Evolutionary conservation across 805 yeast species (phyloP), one percentile per base, ranked within the genome.

Genomic region (Debaryomyces hansenii): DNA sequence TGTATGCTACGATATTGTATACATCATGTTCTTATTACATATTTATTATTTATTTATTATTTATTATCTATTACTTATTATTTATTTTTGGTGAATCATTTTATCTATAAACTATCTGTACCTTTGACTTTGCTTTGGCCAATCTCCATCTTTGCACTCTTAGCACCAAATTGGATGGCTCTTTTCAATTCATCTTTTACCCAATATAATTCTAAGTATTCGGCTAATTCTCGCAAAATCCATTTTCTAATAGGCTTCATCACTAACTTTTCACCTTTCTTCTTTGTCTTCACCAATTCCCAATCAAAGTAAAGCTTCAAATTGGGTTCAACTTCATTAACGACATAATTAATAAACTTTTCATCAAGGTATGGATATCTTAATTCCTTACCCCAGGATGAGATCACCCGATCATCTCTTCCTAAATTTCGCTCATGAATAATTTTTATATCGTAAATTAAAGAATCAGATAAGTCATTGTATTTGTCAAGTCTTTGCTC

Each of bases 101-200:
- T 14, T 20, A 20, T n/a, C 41, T 40, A 53, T 35, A 64, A 43
- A 24, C 44, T 41, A 56, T 85, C 94, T 0, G 91, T 86, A 0
- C 98, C 98, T 56, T 83, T 85, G 35, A 79, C 72, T 54, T 82
- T 85, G 4, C 91, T 85, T 37, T 85, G 80, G 1, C 92, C 92
- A 3, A 82, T 75, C 51, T 87, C 91, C 85, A 94, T 82, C 64
- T 92, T 95, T 1, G 99, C 99, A 60, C 96, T 85, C 52, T 87
- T 84, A 0, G 98, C 88, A 0, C 99, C 99, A 64, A 94, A 94
- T 60, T 94, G 99, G 49, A 94, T 90, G 0, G 99, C 99, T 40
- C 99, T 74, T 60, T 94, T 94, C 1, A 86, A 81, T 59, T 94
- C 98, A 18, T 73, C 70, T 14, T 82, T 68, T 0, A 90, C 94